These are phyloP conservation scores for Colletotrichum neosansevieriae DNA, from an alignment of 2,329 filamentous ascomycete species.

Conservation along the genomic window DNA sequence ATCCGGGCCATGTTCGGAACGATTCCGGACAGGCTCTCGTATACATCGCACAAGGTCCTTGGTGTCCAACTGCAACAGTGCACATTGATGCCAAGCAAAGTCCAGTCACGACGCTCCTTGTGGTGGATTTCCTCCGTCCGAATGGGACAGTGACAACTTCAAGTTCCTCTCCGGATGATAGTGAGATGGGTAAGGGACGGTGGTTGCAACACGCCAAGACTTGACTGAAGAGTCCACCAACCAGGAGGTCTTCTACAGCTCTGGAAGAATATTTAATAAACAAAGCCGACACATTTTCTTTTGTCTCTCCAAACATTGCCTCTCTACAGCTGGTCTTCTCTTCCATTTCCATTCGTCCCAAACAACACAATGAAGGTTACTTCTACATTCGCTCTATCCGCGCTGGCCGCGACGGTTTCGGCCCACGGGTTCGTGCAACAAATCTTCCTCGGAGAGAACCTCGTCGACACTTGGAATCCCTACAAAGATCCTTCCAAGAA, in stretches of 20 bases:
- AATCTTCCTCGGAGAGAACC: slow-evolving; percentile 40
- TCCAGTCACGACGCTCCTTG: neutral
- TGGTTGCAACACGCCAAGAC: slow-evolving; percentile 19
- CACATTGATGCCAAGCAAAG: slow-evolving; percentile 9
- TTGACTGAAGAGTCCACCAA: slow-evolving; percentile 11
- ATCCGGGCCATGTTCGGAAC: slow-evolving; percentile 19
- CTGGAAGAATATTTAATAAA: neutral
- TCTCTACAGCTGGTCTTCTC: neutral
- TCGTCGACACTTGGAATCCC: slow-evolving; percentile 46
- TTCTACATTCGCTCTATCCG: slow-evolving; percentile 20
- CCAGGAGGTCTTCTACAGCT: neutral
- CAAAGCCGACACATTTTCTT: neutral
- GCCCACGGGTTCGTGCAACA: slow-evolving; percentile 39
- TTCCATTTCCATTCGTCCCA: slow-evolving; percentile 7
- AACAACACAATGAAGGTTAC: slow-evolving; percentile 5
- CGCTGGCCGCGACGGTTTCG: slow-evolving; percentile 37
- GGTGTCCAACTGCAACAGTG: neutral
- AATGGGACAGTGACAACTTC: slow-evolving; percentile 5
- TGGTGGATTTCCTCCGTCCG: neutral
- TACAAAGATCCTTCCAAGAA: slow-evolving; percentile 47
- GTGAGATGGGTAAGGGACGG: slow-evolving; percentile 3
- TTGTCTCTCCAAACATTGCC: accelerated
- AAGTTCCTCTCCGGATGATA: neutral
- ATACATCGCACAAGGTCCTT: neutral
- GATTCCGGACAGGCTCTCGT: neutral